phyloP scores from a whole-genome alignment of 164 flowering plant genomes.

The Chimonanthus salicifolius region DNA sequence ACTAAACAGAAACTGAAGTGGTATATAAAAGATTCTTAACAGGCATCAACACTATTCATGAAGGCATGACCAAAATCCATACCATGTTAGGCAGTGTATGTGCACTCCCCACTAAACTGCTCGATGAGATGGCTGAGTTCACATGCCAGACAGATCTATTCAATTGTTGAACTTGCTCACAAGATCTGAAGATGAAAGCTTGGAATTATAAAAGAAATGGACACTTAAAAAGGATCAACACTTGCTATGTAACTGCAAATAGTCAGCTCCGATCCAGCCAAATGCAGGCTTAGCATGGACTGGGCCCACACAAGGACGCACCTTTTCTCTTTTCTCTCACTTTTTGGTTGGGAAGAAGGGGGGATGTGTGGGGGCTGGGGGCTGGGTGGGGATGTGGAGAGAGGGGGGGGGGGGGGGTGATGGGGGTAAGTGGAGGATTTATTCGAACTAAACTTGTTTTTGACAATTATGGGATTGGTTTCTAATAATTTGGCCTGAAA shows the following conservation, averaged over 20 bases:
- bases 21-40: too few relatives aligned
- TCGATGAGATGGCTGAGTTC: constrained; percentile 68
- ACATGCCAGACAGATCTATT: constrained; percentile 80
- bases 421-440: too few relatives aligned
- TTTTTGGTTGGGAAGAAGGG: too few relatives aligned
- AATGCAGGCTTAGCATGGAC: background rate
- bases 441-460: too few relatives aligned
- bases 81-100: constrained; percentile 47
- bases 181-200: constrained; percentile 46
- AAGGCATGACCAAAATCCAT: constrained; percentile 5
- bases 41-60: background rate
- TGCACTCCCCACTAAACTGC: constrained; percentile 68
- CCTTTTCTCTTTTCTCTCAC: too few relatives aligned
- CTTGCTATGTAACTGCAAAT: background rate
- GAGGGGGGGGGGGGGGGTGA: too few relatives aligned
- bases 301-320: background rate
- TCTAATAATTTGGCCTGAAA: too few relatives aligned
- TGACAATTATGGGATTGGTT: too few relatives aligned
- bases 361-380: too few relatives aligned
- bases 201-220: too few relatives aligned
- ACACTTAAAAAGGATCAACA: background rate
- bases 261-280: background rate
- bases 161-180: constrained; percentile 68
- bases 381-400: too few relatives aligned
- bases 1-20: background rate